Base-by-base conservation (phyloP, 1,139 yeast species). In the Pichia sp. region DNA sequence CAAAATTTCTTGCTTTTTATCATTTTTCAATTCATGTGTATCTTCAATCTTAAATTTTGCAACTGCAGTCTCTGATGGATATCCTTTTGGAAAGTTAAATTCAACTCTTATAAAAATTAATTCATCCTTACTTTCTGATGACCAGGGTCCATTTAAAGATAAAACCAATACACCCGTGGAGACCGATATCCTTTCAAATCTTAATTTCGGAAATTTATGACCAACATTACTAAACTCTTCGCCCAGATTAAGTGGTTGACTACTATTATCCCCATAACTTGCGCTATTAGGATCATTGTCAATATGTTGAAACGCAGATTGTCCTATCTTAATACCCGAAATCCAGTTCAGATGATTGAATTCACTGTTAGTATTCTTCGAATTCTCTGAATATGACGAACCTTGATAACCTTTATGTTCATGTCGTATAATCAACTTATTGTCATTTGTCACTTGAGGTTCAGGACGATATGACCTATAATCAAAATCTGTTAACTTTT, bases 191-290 rank as follows among this genome's bases (percentile, higher is more conserved):
- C 82, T 81, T 58, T 92, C 97, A 62, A 92, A 90, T 4, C 83
- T 70, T 2, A 92, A 76, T 55, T 85, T 86, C 1, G 97, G 96
- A 61, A 92, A 89, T 58, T 86, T 87, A 59, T 85, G 92, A 1
- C 97, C 96, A 9, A 90, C 92, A 29, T 79, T 72, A 56, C 95
- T 84, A 2, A 90, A 90, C 62, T 92, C 97, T 64, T 89, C 97
- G 6, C 96, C 96, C 23, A 90, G 66, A 59, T 86, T 87, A 18
- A 81, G 76, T 2, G 84, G 89, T 30, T 72, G 74, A 8, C 56
- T 45, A 53, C 70, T 76, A 20, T 36, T 47, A 51, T 71, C 79
- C 20, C 53, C 55, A 43, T 53, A 55, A 0, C 47, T 53, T 16
- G 54, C 46, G 35, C 54, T 55, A 24, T 55, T 52, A 1, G 54